phyloP scores from a whole-genome alignment of 2,329 filamentous ascomycete genomes.

The Huntiella abstrusa region DNA sequence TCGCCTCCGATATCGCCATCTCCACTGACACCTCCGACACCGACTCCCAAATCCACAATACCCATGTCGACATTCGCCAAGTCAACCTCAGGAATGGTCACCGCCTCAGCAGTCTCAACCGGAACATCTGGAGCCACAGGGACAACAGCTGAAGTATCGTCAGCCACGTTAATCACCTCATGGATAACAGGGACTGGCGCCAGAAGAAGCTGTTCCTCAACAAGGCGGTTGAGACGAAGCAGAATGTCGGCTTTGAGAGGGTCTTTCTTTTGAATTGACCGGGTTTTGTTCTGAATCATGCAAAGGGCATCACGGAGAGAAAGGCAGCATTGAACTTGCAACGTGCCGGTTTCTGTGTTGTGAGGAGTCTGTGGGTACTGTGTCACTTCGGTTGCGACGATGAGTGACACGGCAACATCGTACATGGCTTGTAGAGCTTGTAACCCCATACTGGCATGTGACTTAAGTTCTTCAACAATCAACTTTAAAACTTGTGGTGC shows the following conservation, averaged over 20 bases:
- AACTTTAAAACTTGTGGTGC: constrained; percentile 32
- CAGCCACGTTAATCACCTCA: constrained; percentile 16
- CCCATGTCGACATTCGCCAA: constrained; percentile 4
- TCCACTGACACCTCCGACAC: neutral
- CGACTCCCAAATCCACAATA: constrained; percentile 7
- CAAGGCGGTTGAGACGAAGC: constrained; percentile 41
- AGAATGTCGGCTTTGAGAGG: constrained; percentile 38
- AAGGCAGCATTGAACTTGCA: constrained; percentile 27
- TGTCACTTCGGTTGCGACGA: constrained; percentile 46
- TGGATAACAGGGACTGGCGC: constrained; percentile 23
- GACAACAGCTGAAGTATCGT: constrained; percentile 12
- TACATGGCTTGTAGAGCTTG: constrained; percentile 39
- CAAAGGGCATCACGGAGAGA: constrained; percentile 42
- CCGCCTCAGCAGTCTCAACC: constrained; percentile 22
- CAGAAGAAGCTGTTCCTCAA: constrained; percentile 44
- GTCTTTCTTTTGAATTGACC: constrained; percentile 36
- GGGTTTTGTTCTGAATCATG: constrained; percentile 37
- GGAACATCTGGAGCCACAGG: constrained; percentile 17
- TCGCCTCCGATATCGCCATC: constrained; percentile 5
- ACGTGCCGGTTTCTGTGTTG: constrained; percentile 16
- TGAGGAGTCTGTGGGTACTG: constrained; percentile 21
- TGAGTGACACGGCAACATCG: constrained; percentile 48
- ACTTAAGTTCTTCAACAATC: constrained; percentile 44
- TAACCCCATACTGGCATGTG: constrained; percentile 28
- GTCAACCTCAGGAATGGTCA: neutral